Evolutionary conservation across 495 filamentous ascomycete genomes (phyloP).

Genomic region (Terfezia boudieri): DNA sequence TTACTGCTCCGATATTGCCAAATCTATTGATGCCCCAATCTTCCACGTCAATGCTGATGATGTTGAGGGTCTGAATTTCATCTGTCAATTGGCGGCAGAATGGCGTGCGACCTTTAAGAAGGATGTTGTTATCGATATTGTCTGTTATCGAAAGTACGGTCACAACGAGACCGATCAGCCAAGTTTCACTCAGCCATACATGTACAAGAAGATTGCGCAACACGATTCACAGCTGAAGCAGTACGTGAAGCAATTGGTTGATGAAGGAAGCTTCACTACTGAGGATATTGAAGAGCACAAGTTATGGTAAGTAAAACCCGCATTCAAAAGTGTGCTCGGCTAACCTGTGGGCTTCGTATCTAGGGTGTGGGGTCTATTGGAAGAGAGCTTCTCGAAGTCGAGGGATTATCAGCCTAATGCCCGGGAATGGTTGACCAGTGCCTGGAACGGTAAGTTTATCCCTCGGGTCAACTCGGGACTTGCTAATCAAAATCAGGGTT

Average conservation of each 20-base stretch:
- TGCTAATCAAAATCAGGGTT: conserved; percentile 27
- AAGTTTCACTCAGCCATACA: conserved; percentile 95
- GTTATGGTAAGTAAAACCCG: conserved; percentile 38
- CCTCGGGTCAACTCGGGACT: neutral
- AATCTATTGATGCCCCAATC: conserved; percentile 90
- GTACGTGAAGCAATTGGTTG: conserved; percentile 70
- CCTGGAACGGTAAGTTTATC: conserved; percentile 52
- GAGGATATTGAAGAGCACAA: conserved; percentile 98
- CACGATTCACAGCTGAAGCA: conserved; percentile 62
- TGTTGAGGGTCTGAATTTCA: conserved; percentile 93
- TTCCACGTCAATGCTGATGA: conserved; percentile 99
- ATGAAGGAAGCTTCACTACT: conserved; percentile 84
- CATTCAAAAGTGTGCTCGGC: neutral
- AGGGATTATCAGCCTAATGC: conserved; percentile 92
- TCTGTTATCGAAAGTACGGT: conserved; percentile 96
- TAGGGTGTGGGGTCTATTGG: conserved; percentile 86
- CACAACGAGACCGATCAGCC: conserved; percentile 99
- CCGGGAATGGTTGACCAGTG: conserved; percentile 95
- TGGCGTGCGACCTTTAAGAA: conserved; percentile 96
- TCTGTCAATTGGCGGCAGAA: conserved; percentile 87
- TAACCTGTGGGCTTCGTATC: conserved; percentile 1
- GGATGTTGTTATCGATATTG: conserved; percentile 91
- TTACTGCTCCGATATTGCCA: conserved; percentile 98
- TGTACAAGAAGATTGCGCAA: conserved; percentile 88
- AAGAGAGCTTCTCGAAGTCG: conserved; percentile 86